These are phyloP conservation scores for Lactarius quietus DNA, from an alignment of 768 basidiomycete genomes.

Conservation along the genomic window DNA sequence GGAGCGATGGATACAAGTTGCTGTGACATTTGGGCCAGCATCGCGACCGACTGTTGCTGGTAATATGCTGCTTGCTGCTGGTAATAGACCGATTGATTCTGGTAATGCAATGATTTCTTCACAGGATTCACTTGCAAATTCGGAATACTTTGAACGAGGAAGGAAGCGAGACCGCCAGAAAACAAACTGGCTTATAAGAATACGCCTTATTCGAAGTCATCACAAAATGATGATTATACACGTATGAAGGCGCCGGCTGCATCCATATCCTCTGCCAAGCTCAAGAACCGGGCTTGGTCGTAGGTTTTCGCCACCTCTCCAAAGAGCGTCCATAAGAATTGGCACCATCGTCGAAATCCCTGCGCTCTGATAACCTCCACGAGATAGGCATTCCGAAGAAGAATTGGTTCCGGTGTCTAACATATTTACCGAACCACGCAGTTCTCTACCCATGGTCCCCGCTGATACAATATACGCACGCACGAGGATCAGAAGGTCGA, in stretches of 20 bases:
- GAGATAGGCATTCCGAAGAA: not conserved
- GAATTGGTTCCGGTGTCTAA: not conserved
- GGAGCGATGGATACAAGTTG: too few relatives aligned
- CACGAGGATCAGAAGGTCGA: not conserved
- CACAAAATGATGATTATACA: not conserved
- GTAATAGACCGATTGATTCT: too few relatives aligned
- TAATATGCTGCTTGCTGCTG: too few relatives aligned
- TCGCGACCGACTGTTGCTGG: too few relatives aligned
- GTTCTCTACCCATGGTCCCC: not conserved
- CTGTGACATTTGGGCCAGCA: too few relatives aligned
- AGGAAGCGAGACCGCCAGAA: too few relatives aligned
- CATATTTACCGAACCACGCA: too few relatives aligned
- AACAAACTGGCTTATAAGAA: too few relatives aligned
- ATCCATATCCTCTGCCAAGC: not conserved
- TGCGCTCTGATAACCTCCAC: not conserved
- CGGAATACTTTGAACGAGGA: too few relatives aligned
- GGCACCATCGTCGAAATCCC: not conserved
- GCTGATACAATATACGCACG: not conserved
- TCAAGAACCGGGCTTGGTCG: not conserved
- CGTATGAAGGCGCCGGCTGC: not conserved
- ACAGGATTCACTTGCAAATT: too few relatives aligned
- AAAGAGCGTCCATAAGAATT: not conserved
- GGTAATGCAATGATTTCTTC: too few relatives aligned
- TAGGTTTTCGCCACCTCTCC: not conserved
- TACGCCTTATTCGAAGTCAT: too few relatives aligned